A percentile compares a stretch with the other conserved stretches of the same genome.
phyloP scores from a whole-genome alignment of 2,329 filamentous ascomycete species.

The Plenodomus biglobosus region DNA sequence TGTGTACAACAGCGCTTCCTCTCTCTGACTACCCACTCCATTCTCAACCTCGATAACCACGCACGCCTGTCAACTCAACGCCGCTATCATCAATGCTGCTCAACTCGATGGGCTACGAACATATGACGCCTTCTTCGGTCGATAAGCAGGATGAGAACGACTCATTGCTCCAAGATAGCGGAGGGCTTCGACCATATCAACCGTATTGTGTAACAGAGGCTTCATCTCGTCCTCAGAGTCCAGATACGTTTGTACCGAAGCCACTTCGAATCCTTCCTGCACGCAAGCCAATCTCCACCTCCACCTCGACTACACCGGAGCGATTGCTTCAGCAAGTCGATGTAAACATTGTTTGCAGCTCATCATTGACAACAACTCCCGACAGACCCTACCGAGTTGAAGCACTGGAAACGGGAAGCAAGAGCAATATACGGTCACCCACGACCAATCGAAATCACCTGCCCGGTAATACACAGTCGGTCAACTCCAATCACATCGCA shows the following conservation, averaged over 20 bases:
- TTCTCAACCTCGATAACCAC: not conserved
- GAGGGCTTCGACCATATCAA: slow-evolving; percentile 13
- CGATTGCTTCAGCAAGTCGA: not conserved
- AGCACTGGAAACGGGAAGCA: slow-evolving; percentile 1
- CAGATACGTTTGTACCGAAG: not conserved
- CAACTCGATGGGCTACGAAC: not conserved
- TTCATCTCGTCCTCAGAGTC: slow-evolving; percentile 19
- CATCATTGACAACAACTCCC: slow-evolving; percentile 1
- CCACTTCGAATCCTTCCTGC: not conserved
- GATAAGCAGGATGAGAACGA: slow-evolving; percentile 4
- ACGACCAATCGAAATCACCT: not conserved
- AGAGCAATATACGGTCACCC: slow-evolving; percentile 2
- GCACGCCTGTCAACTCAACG: not conserved
- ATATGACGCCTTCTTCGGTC: not conserved
- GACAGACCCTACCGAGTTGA: not conserved
- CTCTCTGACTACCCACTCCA: not conserved
- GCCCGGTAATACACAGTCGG: slow-evolving; percentile 1
- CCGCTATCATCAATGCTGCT: not conserved
- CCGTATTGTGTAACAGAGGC: slow-evolving; percentile 24
- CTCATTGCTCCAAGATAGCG: not conserved
- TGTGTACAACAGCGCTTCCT: slow-evolving; percentile 3
- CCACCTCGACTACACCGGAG: not conserved
- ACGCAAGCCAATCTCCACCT: not conserved
- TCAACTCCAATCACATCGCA: slow-evolving; percentile 15
- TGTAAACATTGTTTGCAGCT: not conserved